These are phyloP conservation scores for Conticribra guillardii DNA, from an alignment of 108 stramenopile species.

Conservation along the genomic window DNA sequence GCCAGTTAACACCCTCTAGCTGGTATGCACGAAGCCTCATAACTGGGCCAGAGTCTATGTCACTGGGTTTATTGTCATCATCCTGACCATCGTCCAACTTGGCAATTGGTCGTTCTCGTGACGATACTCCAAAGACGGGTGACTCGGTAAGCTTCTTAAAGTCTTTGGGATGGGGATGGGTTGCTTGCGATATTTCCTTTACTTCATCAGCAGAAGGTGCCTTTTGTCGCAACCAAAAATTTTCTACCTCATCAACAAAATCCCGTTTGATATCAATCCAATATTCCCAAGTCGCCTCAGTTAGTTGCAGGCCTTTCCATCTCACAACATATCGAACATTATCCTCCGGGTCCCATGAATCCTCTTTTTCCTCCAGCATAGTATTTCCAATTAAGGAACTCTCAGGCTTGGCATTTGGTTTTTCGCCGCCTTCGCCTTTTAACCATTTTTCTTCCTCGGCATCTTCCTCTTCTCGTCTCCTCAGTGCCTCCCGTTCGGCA, in stretches of 20 bases:
- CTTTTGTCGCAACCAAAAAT: conserved; percentile 81
- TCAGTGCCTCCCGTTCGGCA: conserved; percentile 44
- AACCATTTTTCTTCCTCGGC: conserved; percentile 55
- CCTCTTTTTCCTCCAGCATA: conserved; percentile 42
- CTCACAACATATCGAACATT: conserved; percentile 88
- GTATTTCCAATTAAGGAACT: not conserved
- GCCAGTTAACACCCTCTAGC: conserved; percentile 97
- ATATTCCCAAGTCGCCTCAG: conserved; percentile 91
- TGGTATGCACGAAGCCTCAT: conserved; percentile 93
- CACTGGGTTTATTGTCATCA: conserved; percentile 49
- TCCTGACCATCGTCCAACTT: conserved; percentile 47
- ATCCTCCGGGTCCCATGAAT: conserved; percentile 85
- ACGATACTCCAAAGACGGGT: conserved; percentile 73
- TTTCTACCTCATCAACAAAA: conserved; percentile 79
- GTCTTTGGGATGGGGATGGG: conserved; percentile 77
- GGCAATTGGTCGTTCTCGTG: conserved; percentile 53
- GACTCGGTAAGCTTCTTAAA: conserved; percentile 84
- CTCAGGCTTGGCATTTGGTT: not conserved
- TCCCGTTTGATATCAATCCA: conserved; percentile 88
- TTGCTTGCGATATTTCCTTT: conserved; percentile 30
- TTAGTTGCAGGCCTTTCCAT: conserved; percentile 81
- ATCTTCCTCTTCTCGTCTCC: conserved; percentile 59
- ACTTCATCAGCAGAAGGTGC: conserved; percentile 62
- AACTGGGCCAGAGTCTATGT: conserved; percentile 37
- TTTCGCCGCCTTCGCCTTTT: conserved; percentile 23